A percentile compares a stretch with the other conserved stretches of the same genome.
These are phyloP conservation scores for Xylaria sp. DNA, from an alignment of 2,329 filamentous ascomycete species.

Conservation along the genomic window DNA sequence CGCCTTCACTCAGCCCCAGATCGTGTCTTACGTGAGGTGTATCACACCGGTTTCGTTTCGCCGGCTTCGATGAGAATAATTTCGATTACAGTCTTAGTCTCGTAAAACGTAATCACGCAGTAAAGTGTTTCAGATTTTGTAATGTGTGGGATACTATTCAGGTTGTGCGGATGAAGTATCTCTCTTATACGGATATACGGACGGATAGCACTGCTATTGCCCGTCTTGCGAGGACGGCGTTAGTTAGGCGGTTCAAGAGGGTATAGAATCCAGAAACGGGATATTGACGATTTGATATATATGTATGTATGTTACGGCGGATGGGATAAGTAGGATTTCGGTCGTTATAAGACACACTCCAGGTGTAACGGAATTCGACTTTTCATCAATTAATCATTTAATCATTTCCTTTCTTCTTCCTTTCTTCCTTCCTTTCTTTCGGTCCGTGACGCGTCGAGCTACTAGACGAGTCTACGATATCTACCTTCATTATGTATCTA, in stretches of 20 bases:
- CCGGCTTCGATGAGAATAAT: neutral
- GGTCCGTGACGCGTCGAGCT: too few relatives aligned
- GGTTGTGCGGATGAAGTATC: too few relatives aligned
- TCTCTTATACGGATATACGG: neutral
- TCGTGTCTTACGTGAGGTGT: neutral
- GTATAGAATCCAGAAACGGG: neutral
- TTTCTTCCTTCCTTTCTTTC: too few relatives aligned
- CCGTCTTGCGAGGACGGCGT: too few relatives aligned
- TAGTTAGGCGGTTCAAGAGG: neutral
- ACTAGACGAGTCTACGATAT: too few relatives aligned
- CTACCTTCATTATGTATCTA: too few relatives aligned
- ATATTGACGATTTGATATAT: too few relatives aligned
- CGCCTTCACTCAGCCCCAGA: neutral
- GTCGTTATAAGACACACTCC: neutral
- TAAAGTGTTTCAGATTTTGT: neutral
- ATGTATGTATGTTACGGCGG: neutral
- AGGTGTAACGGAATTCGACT: neutral
- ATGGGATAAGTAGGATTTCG: neutral
- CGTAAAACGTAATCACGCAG: neutral
- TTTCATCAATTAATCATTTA: neutral
- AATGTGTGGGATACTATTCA: neutral
- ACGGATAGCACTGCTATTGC: neutral
- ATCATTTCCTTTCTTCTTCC: too few relatives aligned
- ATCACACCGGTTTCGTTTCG: neutral
- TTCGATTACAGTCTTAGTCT: too few relatives aligned